Conservation (phyloP, 352 stramenopile genomes). For the Phytophthora multivora region DNA sequence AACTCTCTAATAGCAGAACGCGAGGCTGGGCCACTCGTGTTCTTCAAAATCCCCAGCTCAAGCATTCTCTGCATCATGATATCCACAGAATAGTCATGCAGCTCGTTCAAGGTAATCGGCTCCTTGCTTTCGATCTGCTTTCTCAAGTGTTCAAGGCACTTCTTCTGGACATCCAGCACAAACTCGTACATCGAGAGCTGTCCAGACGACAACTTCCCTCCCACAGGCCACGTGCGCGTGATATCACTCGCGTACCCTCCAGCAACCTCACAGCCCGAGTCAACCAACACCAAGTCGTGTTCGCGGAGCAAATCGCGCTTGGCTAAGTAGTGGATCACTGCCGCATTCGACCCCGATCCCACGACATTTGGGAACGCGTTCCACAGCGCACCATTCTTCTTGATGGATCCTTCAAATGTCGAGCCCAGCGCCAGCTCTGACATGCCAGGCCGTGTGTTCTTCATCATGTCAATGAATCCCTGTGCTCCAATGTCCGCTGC, state of each 20-base stretch:
- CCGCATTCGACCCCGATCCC: conserved; percentile 73
- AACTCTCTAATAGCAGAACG: conserved; percentile 56
- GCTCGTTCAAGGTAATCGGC: conserved; percentile 67
- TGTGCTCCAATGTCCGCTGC: conserved; percentile 66
- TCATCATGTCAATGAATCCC: conserved; percentile 85
- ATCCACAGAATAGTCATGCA: conserved; percentile 76
- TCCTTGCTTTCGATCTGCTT: conserved; percentile 50
- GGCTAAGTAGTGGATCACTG: conserved; percentile 83
- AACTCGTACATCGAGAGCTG: conserved; percentile 77
- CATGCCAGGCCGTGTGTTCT: conserved; percentile 59
- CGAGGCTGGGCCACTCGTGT: conserved; percentile 28
- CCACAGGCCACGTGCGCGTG: conserved; percentile 79
- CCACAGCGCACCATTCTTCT: conserved; percentile 76
- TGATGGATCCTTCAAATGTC: conserved; percentile 72
- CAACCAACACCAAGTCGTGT: conserved; percentile 84
- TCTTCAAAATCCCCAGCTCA: conserved; percentile 63
- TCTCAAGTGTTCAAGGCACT: conserved; percentile 61
- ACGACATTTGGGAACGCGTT: conserved; percentile 88
- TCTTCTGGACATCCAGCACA: conserved; percentile 79
- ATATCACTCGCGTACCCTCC: conserved; percentile 85
- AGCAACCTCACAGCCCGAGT: conserved; percentile 81
- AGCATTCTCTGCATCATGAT: conserved; percentile 74
- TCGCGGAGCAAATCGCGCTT: conserved; percentile 65
- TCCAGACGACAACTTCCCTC: conserved; percentile 45
- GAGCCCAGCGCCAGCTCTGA: conserved; percentile 74